Conservation (phyloP, 1,139 yeast genomes). For the Maudiozyma humilis region DNA sequence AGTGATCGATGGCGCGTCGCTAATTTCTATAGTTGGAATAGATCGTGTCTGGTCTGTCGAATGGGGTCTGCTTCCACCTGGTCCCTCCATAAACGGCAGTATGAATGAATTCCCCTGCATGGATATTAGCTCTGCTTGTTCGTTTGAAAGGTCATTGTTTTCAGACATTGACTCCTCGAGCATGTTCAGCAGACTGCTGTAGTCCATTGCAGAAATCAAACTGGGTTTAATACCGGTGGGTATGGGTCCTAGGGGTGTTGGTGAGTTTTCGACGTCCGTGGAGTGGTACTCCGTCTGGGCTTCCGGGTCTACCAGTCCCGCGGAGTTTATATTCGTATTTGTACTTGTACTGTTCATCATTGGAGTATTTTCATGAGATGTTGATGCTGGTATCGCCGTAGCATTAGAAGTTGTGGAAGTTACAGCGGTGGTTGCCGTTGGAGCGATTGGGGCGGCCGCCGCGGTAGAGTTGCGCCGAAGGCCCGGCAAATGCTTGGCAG, state of each 20-base stretch:
- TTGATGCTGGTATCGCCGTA: no score
- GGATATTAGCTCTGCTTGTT: slow-evolving; percentile 4
- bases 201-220: slow-evolving; percentile 28
- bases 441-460: neutral
- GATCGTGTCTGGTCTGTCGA: neutral
- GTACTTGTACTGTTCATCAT: neutral
- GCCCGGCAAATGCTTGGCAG: neutral
- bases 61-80: neutral
- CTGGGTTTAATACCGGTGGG: slow-evolving; percentile 24
- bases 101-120: slow-evolving; percentile 2
- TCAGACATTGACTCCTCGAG: slow-evolving; percentile 20
- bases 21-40: slow-evolving; percentile 1
- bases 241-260: slow-evolving; percentile 3
- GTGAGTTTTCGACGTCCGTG: neutral
- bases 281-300: neutral
- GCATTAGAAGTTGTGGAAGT: neutral
- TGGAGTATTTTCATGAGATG: no score
- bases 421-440: neutral
- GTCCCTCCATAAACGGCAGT: neutral
- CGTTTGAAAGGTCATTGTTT: neutral
- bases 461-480: neutral
- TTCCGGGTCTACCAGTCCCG: neutral
- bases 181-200: slow-evolving; percentile 20
- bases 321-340: neutral
- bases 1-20: slow-evolving; percentile 5